These are phyloP conservation scores for Mycena polygramma DNA, from an alignment of 768 basidiomycete species.

Conservation along the genomic window DNA sequence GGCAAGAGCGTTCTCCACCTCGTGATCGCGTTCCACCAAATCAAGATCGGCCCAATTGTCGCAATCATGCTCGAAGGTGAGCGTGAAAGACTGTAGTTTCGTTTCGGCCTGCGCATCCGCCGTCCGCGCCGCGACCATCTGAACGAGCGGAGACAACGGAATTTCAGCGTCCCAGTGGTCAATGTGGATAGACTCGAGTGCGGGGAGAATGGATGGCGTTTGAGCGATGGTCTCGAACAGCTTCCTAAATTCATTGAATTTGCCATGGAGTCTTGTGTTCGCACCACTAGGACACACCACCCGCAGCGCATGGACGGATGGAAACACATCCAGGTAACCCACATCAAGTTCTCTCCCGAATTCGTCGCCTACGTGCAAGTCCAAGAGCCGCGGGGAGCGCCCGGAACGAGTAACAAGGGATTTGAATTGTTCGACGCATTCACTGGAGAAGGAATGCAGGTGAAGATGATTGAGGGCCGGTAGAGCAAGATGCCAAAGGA, in stretches of 20 bases:
- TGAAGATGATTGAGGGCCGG: background rate
- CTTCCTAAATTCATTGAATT: background rate
- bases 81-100: background rate
- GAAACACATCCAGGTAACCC: too few relatives aligned
- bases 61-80: background rate
- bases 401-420: background rate
- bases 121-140: constrained; percentile 4
- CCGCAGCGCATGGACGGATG: too few relatives aligned
- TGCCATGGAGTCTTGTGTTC: too few relatives aligned
- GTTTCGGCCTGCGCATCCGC: background rate
- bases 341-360: too few relatives aligned
- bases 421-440: background rate
- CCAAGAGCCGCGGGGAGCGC: background rate
- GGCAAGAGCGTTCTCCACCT: background rate
- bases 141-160: background rate
- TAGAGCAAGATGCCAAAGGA: constrained; percentile 5
- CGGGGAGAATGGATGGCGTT: background rate
- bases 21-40: background rate
- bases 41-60: background rate
- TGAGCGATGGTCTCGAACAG: background rate
- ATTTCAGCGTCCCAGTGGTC: background rate
- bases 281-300: background rate
- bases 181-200: constrained; percentile 3
- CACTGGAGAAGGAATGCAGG: background rate
- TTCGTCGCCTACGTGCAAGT: background rate